These are phyloP conservation scores for Penicillium sp. DNA, from an alignment of 2,329 filamentous ascomycete species.

Conservation along the genomic window DNA sequence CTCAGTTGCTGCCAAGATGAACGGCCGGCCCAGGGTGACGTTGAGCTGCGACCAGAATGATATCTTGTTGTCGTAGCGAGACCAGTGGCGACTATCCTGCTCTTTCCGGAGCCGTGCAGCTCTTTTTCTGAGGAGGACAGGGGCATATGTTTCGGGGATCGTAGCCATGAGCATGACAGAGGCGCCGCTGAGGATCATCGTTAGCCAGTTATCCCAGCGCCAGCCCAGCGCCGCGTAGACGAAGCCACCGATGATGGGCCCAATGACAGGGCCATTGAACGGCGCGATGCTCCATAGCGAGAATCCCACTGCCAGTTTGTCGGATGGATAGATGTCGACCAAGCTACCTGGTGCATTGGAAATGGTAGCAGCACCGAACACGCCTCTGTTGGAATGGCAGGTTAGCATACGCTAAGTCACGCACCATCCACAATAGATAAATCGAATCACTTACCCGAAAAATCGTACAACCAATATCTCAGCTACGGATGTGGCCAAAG, in stretches of 20 bases:
- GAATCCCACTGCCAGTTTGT: conserved; percentile 76
- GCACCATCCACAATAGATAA: too few relatives aligned
- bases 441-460: too few relatives aligned
- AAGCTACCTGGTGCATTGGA: conserved; percentile 79
- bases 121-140: conserved; percentile 67
- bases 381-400: too few relatives aligned
- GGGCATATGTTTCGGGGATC: conserved; percentile 75
- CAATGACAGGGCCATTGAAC: conserved; percentile 70
- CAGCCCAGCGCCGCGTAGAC: conserved; percentile 70
- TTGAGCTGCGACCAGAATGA: conserved; percentile 67
- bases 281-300: conserved; percentile 80
- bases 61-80: conserved; percentile 71
- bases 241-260: conserved; percentile 77
- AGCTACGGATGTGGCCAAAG: conserved; percentile 66
- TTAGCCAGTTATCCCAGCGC: conserved; percentile 85
- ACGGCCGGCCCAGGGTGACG: conserved; percentile 73
- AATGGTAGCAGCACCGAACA: conserved; percentile 78
- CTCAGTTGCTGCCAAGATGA: conserved; percentile 74
- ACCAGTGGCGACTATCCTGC: conserved; percentile 72
- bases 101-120: conserved; percentile 65
- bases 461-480: conserved; percentile 72
- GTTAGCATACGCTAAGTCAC: too few relatives aligned
- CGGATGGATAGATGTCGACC: conserved; percentile 75
- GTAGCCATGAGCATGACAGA: conserved; percentile 61
- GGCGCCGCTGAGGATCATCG: conserved; percentile 69